These are phyloP conservation scores for Amanita jacksonii DNA, from an alignment of 768 basidiomycete species.

Conservation along the genomic window DNA sequence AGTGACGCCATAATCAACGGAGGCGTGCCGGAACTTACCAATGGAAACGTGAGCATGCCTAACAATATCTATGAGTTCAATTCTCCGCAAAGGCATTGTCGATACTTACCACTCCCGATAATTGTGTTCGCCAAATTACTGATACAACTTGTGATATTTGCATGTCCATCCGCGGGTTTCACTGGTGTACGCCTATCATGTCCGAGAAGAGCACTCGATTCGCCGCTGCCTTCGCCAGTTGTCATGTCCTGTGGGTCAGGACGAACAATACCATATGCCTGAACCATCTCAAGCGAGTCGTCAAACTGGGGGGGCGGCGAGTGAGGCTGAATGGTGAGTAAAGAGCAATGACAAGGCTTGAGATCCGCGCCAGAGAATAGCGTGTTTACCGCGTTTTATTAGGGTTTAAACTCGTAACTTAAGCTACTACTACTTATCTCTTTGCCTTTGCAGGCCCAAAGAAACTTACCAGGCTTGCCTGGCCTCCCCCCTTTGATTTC, in stretches of 20 bases:
- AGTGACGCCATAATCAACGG: no score
- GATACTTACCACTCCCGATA: conserved; percentile 71
- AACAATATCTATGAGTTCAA: conserved; percentile 5
- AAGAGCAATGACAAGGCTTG: no score
- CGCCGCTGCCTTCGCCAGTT: conserved; percentile 24
- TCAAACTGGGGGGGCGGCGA: background rate
- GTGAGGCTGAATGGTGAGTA: no score
- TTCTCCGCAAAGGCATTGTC: conserved; percentile 5
- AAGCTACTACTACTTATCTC: no score
- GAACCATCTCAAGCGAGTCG: conserved; percentile 51
- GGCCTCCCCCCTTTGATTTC: background rate
- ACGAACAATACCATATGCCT: conserved; percentile 53
- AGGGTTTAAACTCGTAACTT: no score
- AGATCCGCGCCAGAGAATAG: no score
- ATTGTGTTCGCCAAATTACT: conserved; percentile 86
- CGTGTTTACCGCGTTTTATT: no score
- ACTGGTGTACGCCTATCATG: conserved; percentile 21
- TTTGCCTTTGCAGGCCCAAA: conserved; percentile 11
- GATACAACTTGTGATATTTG: conserved; percentile 55
- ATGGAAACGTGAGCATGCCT: conserved; percentile 87
- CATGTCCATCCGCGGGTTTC: conserved; percentile 48
- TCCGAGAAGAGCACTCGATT: conserved; percentile 55
- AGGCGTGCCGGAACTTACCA: conserved; percentile 36
- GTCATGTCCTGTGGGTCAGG: conserved; percentile 24
- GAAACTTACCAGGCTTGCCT: conserved; percentile 6